These are phyloP conservation scores for Paramyrothecium sp. DNA, from an alignment of 2,329 filamentous ascomycete species.

Conservation along the genomic window DNA sequence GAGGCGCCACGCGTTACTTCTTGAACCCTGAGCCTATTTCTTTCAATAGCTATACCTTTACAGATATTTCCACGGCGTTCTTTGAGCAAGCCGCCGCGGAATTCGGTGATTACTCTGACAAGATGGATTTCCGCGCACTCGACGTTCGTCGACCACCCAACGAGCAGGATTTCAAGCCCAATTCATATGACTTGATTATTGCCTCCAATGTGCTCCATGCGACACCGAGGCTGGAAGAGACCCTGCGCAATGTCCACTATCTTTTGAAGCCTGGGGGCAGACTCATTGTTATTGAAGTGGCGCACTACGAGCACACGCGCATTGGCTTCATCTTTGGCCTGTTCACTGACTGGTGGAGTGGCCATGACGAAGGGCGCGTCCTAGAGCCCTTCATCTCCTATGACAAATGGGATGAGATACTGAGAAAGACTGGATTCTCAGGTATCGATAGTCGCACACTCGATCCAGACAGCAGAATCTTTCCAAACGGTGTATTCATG, in stretches of 20 bases:
- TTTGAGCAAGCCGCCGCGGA: not conserved
- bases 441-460: not conserved
- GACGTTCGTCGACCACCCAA: not conserved
- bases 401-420: not conserved
- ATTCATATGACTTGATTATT: not conserved
- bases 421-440: not conserved
- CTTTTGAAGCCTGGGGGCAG: conserved; percentile 9
- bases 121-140: not conserved
- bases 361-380: not conserved
- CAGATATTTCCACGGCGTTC: not conserved
- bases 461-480: not conserved
- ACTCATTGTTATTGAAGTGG: not conserved
- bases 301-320: not conserved
- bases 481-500: not conserved
- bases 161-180: not conserved
- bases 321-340: not conserved
- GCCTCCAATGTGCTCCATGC: not conserved
- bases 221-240: not conserved
- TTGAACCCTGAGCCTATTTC: not conserved
- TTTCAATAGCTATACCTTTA: not conserved
- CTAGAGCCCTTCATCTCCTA: not conserved
- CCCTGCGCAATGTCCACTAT: not conserved
- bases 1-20: not conserved
- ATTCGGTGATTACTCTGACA: not conserved
- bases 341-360: not conserved